phyloP scores from a whole-genome alignment of 2,329 filamentous ascomycete genomes.

The Colletotrichum caudatum region DNA sequence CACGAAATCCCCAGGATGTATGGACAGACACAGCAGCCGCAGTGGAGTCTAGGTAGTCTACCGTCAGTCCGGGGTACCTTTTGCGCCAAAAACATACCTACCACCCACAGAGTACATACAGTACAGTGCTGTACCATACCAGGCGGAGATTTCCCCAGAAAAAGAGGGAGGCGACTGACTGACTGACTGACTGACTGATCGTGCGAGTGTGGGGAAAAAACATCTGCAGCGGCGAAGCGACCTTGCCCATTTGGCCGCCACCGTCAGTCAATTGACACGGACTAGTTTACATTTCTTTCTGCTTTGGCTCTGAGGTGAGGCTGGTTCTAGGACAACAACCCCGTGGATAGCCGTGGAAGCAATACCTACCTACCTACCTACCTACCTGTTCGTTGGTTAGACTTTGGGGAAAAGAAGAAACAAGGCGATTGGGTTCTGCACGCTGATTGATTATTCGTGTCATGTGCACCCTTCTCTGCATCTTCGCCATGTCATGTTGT shows the following conservation, averaged over 20 bases:
- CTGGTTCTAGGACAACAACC: not conserved
- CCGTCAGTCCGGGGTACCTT: not conserved
- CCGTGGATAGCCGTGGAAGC: not conserved
- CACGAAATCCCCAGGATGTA: not conserved
- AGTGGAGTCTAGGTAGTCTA: not conserved
- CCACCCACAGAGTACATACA: not conserved
- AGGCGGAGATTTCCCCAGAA: not conserved
- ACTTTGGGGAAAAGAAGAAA: too few species aligned
- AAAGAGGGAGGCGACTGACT: not conserved
- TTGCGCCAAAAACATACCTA: not conserved
- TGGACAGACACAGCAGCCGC: conserved; percentile 7
- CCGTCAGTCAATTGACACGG: conserved; percentile 6
- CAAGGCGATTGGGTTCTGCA: conserved; percentile 6
- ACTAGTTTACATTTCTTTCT: too few species aligned
- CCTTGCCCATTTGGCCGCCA: not conserved
- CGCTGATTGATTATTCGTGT: conserved; percentile 8
- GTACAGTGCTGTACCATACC: too few species aligned
- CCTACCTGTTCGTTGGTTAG: too few species aligned
- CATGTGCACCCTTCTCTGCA: conserved; percentile 20
- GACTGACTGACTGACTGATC: too few species aligned
- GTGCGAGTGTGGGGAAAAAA: not conserved
- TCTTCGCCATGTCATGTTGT: conserved; percentile 2
- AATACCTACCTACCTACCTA: too few species aligned
- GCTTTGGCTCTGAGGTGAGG: not conserved
- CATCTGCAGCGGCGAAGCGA: conserved; percentile 12